Percentiles rank a stretch among this genome's conserved stretches.
Conservation (phyloP, 208 protist genomes). For the Herpetomonas tarakana region DNA sequence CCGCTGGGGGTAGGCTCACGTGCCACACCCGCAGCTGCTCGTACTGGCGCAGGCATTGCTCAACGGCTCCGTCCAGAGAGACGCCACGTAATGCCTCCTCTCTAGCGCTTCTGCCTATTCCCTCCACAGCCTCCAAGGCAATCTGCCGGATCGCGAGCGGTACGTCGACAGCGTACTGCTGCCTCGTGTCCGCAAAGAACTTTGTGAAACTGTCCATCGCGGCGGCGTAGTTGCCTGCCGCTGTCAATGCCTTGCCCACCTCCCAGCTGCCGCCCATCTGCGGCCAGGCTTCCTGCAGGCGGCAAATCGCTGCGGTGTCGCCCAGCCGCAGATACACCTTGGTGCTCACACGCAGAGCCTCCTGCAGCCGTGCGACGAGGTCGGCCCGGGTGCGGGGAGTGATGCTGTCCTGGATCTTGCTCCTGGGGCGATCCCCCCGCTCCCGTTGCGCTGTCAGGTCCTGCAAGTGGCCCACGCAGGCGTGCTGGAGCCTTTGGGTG, state of each 20-base stretch:
- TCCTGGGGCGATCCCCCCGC: background rate
- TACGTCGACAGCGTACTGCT: background rate
- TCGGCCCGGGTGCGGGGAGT: constrained; percentile 27
- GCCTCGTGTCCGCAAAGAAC: constrained; percentile 24
- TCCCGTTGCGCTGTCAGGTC: background rate
- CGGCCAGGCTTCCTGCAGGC: constrained; percentile 35
- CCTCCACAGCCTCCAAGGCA: constrained; percentile 4
- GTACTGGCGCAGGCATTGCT: background rate
- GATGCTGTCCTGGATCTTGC: constrained; percentile 1
- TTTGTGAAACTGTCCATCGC: constrained; percentile 39
- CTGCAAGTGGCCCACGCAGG: constrained; percentile 14
- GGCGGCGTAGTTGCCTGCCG: constrained; percentile 30
- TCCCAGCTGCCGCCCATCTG: constrained; percentile 67
- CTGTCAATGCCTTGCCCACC: constrained; percentile 43
- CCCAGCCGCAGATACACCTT: constrained; percentile 54
- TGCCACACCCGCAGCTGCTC: background rate
- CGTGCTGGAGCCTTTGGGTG: constrained; percentile 19
- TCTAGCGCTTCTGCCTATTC: background rate
- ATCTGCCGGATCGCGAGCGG: constrained; percentile 1
- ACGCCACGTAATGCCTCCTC: no score
- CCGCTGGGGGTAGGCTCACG: background rate
- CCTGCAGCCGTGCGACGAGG: constrained; percentile 35
- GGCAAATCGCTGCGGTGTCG: constrained; percentile 28
- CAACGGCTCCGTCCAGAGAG: no score
- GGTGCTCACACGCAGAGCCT: constrained; percentile 56